phyloP scores from a whole-genome alignment of 352 stramenopile species.

The Pythium rhizo-oryzae region DNA sequence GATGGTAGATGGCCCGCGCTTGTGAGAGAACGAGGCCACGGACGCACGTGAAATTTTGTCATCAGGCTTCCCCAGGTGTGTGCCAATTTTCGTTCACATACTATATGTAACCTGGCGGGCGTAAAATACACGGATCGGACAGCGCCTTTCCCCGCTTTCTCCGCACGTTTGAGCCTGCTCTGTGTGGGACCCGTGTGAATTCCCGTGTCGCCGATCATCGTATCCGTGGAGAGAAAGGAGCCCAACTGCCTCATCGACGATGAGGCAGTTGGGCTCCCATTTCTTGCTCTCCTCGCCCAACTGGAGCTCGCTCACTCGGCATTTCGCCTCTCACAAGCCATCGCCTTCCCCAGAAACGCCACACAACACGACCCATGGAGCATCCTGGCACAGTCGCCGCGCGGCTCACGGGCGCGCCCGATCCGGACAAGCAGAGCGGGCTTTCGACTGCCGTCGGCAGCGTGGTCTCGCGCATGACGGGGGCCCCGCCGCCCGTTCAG shows the following conservation, averaged over 20 bases:
- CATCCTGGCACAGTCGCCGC: conserved; percentile 32
- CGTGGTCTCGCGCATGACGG: conserved; percentile 31
- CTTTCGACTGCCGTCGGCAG: conserved; percentile 23
- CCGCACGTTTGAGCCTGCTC: neutral
- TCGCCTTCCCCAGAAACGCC: neutral
- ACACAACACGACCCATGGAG: conserved; percentile 29
- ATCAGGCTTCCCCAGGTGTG: too few species aligned
- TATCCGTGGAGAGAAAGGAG: too few species aligned
- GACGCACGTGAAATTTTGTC: too few species aligned
- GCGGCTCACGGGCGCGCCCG: conserved; percentile 31
- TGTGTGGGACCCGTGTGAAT: neutral
- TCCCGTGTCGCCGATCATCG: neutral
- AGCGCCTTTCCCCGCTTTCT: too few species aligned
- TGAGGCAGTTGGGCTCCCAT: neutral
- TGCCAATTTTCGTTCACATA: too few species aligned
- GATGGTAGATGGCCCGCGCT: too few species aligned
- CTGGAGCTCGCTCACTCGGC: conserved; percentile 5
- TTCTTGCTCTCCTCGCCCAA: neutral
- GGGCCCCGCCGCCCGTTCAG: conserved; percentile 23
- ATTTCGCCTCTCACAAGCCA: neutral
- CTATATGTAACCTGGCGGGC: too few species aligned
- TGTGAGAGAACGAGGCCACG: too few species aligned
- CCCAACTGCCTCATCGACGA: neutral
- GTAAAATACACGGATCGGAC: too few species aligned
- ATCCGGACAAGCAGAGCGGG: conserved; percentile 27